Evolutionary conservation across 441 rosid genomes (phyloP).

Genomic region (Pelargonium myrrhifolium): DNA sequence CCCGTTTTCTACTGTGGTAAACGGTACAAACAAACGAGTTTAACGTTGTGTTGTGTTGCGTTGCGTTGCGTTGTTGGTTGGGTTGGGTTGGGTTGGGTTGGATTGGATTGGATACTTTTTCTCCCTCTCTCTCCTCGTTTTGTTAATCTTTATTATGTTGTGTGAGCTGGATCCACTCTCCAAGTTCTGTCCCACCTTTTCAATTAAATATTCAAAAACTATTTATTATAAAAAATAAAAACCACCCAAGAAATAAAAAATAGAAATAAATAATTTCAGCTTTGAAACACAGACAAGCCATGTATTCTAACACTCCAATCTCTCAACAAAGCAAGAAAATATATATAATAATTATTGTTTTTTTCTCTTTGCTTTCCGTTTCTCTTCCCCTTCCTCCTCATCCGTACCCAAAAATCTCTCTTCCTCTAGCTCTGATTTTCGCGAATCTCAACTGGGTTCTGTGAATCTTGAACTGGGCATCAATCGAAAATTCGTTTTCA

Average conservation of each 20-base stretch:
- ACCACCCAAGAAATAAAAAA: slow-evolving; percentile 8
- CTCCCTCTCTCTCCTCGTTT: too few species aligned
- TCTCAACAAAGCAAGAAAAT: slow-evolving; percentile 14
- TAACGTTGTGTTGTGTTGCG: too few species aligned
- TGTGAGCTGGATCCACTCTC: slow-evolving; percentile 89
- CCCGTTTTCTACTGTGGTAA: background rate
- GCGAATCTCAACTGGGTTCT: slow-evolving; percentile 35
- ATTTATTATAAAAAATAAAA: background rate
- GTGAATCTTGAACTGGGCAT: slow-evolving; percentile 29
- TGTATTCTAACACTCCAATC: slow-evolving; percentile 37
- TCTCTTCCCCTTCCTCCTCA: background rate
- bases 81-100: too few species aligned
- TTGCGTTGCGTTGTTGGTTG: too few species aligned
- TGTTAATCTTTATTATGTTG: slow-evolving; percentile 9
- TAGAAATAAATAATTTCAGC: slow-evolving; percentile 37
- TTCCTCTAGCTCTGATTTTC: background rate
- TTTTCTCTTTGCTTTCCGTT: background rate
- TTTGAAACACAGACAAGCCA: slow-evolving; percentile 30
- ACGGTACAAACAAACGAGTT: slow-evolving; percentile 11
- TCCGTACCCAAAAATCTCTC: background rate
- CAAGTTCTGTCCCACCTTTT: slow-evolving; percentile 54
- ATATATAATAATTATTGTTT: too few species aligned
- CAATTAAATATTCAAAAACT: slow-evolving; percentile 18
- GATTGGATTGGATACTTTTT: too few species aligned
- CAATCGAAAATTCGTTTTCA: slow-evolving; percentile 13